Percentiles rank a stretch among this genome's conserved stretches.
Conservation (phyloP, 768 basidiomycete genomes). For the Cantharellus anzutake region DNA sequence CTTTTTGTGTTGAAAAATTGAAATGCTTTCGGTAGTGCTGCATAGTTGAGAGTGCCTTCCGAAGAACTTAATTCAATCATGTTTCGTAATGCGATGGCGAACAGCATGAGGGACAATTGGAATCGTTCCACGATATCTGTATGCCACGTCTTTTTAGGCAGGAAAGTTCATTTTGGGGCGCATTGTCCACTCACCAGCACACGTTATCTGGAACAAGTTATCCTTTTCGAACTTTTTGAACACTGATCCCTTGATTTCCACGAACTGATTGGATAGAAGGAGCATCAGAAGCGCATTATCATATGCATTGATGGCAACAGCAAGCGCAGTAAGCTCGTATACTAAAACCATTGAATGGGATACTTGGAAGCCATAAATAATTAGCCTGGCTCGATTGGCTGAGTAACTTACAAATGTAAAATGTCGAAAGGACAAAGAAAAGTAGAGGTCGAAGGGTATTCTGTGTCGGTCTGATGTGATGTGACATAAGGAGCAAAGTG, state of each 20-base stretch:
- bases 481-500: slow-evolving; percentile 58
- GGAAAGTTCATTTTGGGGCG: not conserved
- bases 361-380: not conserved
- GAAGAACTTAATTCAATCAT: slow-evolving; percentile 86
- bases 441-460: slow-evolving; percentile 61
- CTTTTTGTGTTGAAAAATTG: slow-evolving; percentile 69
- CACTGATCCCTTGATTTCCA: slow-evolving; percentile 97
- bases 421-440: slow-evolving; percentile 63
- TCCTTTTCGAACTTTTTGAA: slow-evolving; percentile 99
- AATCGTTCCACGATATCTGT: slow-evolving; percentile 96
- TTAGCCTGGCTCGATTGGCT: not conserved
- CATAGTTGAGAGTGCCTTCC: slow-evolving; percentile 51
- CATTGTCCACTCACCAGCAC: slow-evolving; percentile 44
- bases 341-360: slow-evolving; percentile 87
- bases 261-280: slow-evolving; percentile 93
- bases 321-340: slow-evolving; percentile 85
- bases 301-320: slow-evolving; percentile 96
- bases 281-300: slow-evolving; percentile 89
- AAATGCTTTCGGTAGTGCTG: slow-evolving; percentile 63
- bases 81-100: slow-evolving; percentile 82
- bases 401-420: slow-evolving; percentile 52
- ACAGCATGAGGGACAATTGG: slow-evolving; percentile 76
- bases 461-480: slow-evolving; percentile 36
- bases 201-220: slow-evolving; percentile 94
- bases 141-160: not conserved